A percentile compares a stretch with the other conserved stretches of the same genome.
These are phyloP conservation scores for Zasmidium citrigriseum DNA, from an alignment of 2,329 filamentous ascomycete species.

Conservation along the genomic window DNA sequence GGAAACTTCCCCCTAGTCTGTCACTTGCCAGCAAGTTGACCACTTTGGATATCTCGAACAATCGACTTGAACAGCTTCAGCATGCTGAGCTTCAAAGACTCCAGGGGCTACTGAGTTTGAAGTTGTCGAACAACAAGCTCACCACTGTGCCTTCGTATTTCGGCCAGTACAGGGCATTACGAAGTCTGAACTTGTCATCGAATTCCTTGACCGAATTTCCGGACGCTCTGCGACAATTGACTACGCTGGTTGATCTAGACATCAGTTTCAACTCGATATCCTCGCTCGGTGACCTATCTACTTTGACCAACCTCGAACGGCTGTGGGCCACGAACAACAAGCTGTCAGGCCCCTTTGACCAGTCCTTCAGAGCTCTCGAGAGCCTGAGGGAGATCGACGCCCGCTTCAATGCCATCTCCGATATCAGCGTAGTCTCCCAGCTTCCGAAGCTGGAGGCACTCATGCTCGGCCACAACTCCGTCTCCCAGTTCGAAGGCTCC, in stretches of 20 bases:
- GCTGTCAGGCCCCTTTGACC: constrained; percentile 71
- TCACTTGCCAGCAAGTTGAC: constrained; percentile 79
- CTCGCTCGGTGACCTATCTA: constrained; percentile 76
- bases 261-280: constrained; percentile 94
- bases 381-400: constrained; percentile 90
- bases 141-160: constrained; percentile 80
- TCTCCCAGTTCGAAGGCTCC: constrained; percentile 86
- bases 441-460: constrained; percentile 86
- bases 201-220: constrained; percentile 88
- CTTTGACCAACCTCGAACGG: constrained; percentile 77
- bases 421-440: constrained; percentile 81
- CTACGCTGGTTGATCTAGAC: constrained; percentile 85
- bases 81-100: constrained; percentile 78
- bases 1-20: constrained; percentile 80
- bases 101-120: constrained; percentile 78
- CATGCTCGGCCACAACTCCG: constrained; percentile 86
- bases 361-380: constrained; percentile 67
- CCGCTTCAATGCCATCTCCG: constrained; percentile 86
- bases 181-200: constrained; percentile 88
- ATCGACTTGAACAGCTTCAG: constrained; percentile 82
- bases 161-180: constrained; percentile 72
- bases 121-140: constrained; percentile 89
- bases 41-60: constrained; percentile 92
- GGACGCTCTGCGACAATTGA: constrained; percentile 77
- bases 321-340: constrained; percentile 96